Base-by-base conservation (phyloP, 768 basidiomycete species). In the Amyloporia xantha region DNA sequence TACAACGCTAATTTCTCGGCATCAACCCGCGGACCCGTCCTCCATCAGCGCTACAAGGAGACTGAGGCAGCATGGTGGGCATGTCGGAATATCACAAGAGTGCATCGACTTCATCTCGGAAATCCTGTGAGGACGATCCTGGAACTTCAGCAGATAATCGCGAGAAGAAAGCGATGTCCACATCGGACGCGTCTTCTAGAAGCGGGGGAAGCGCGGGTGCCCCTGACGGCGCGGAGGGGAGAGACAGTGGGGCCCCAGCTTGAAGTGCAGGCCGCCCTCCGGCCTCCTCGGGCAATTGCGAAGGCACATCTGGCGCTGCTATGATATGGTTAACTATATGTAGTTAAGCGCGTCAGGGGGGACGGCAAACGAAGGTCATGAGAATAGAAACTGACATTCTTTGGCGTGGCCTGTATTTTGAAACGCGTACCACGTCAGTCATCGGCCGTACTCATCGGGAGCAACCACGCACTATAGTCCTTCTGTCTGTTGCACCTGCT, bases 341-440 rank as follows among this genome's bases (percentile, higher is more conserved):
- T n/a, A n/a, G n/a, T n/a, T n/a, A n/a, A n/a, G n/a, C n/a, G n/a
- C n/a, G n/a, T n/a, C n/a, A n/a, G n/a, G 41, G 15, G 33, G 21
- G 25, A 23, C n/a, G 6, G 21, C 49, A 41, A 9, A 47, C 26
- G 11, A 33, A 23, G 15, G 12, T 39, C 19, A 6, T 39, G 38
- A 7, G 20, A 21, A 49, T 48, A 51, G 17, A 25, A 28, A 66
- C 82, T 65, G 59, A 89, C 88, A 90, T 66, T 89, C 86, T 65
- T 70, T 79, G 7, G 86, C 84, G 61, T 91, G 88, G 2, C 68
- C 86, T 87, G 39, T 36, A 9, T 10, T 35, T 41, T 49, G 25
- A n/a, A n/a, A n/a, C n/a, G n/a, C n/a, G n/a, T n/a, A n/a, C n/a
- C n/a, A n/a, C n/a, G 39, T n/a, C n/a, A n/a, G n/a, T n/a, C n/a